A percentile compares a stretch with the other conserved stretches of the same genome.
phyloP scores from a whole-genome alignment of 2,329 filamentous ascomycete species.

The Epichloe festucae region DNA sequence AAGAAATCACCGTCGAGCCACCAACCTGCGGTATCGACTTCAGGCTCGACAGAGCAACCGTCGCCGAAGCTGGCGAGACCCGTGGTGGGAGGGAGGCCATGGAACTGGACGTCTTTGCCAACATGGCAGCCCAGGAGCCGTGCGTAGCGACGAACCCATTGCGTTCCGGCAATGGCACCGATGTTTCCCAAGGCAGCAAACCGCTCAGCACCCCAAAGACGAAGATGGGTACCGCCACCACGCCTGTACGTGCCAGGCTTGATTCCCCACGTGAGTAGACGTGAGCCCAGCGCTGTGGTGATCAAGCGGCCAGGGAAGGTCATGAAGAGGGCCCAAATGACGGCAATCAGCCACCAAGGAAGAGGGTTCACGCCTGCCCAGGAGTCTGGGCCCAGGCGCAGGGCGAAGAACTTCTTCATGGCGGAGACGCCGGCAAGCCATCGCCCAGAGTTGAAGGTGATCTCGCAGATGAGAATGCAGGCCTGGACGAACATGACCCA shows the following conservation, averaged over 20 bases:
- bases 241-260: conserved; percentile 9
- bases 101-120: conserved; percentile 10
- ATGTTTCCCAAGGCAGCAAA: conserved; percentile 6
- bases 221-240: conserved; percentile 8
- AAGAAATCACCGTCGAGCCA: conserved; percentile 13
- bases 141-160: conserved; percentile 9
- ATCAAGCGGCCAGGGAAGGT: conserved; percentile 9
- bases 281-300: conserved; percentile 4
- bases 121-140: conserved; percentile 11
- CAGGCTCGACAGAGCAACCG: conserved; percentile 10
- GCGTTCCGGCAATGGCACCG: conserved; percentile 8
- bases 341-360: conserved; percentile 7
- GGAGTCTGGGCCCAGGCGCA: not conserved
- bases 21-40: conserved; percentile 11
- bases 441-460: conserved; percentile 7
- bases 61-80: conserved; percentile 11
- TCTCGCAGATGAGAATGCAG: conserved; percentile 5
- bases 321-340: conserved; percentile 7
- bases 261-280: conserved; percentile 8
- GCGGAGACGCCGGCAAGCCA: conserved; percentile 6
- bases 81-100: conserved; percentile 8
- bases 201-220: conserved; percentile 10
- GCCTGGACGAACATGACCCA: conserved; percentile 9
- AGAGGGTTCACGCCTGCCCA: conserved; percentile 8
- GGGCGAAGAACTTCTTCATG: conserved; percentile 7